phyloP scores from a whole-genome alignment of 371 early-diverging fungal species.

The Massospora cicadina region DNA sequence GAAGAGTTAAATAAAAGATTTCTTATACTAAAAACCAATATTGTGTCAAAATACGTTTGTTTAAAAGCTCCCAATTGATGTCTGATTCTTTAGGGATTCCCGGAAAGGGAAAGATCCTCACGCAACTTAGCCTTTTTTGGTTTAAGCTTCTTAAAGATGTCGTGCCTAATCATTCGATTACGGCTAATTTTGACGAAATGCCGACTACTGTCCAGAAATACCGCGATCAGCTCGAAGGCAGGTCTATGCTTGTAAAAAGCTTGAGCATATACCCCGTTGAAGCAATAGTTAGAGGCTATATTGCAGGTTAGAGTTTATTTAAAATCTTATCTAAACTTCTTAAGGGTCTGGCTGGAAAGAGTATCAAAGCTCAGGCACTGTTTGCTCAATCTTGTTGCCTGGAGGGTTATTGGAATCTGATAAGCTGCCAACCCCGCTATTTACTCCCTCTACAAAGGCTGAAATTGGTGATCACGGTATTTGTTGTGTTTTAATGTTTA shows the following conservation, averaged over 20 bases:
- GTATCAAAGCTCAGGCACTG: conserved; percentile 78
- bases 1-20: not conserved
- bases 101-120: conserved; percentile 90
- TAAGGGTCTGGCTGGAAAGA: conserved; percentile 87
- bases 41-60: not conserved
- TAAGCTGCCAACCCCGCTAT: conserved; percentile 62
- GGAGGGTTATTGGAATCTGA: conserved; percentile 64
- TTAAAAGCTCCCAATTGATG: not conserved
- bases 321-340: not conserved
- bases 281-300: conserved; percentile 94
- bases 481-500: too few species aligned
- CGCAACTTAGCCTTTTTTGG: conserved; percentile 88
- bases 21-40: not conserved
- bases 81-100: conserved; percentile 49
- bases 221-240: conserved; percentile 64
- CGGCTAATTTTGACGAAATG: conserved; percentile 83
- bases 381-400: conserved; percentile 79
- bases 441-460: conserved; percentile 96
- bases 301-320: conserved; percentile 36
- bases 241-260: conserved; percentile 80
- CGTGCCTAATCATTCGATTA: conserved; percentile 85
- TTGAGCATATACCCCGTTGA: conserved; percentile 90
- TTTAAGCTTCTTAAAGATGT: conserved; percentile 70
- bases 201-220: conserved; percentile 72
- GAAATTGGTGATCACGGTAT: conserved; percentile 88